Percentiles rank a stretch among this genome's conserved stretches.
Evolutionary conservation across 164 flowering plant genomes (phyloP).

Genomic region (Dillenia turbinata): DNA sequence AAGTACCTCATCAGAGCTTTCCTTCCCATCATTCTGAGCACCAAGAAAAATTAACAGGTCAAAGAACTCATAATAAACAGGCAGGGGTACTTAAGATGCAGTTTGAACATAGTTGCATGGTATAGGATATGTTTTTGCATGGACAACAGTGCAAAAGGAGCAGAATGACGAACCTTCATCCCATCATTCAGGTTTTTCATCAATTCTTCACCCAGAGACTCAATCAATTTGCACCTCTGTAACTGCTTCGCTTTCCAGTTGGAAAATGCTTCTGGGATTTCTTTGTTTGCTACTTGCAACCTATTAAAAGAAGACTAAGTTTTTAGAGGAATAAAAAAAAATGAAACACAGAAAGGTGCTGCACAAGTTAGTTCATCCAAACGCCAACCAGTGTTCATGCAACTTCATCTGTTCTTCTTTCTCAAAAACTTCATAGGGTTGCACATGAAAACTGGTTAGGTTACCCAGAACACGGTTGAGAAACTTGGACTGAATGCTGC

Average conservation of each 20-base stretch:
- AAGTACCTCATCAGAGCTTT: slow-evolving; percentile 12
- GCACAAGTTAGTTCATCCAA: background rate
- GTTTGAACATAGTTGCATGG: too few relatives aligned
- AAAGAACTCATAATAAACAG: background rate
- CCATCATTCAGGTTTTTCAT: slow-evolving; percentile 25
- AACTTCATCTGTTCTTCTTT: slow-evolving; percentile 77
- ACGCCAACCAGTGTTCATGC: slow-evolving; percentile 72
- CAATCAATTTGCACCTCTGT: slow-evolving; percentile 27
- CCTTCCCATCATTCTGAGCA: slow-evolving; percentile 40
- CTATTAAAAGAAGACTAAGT: slow-evolving; percentile 25
- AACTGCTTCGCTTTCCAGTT: slow-evolving; percentile 36
- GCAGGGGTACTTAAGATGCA: too few relatives aligned
- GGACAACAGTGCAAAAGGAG: background rate
- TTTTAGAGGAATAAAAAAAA: background rate
- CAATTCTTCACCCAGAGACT: slow-evolving; percentile 50
- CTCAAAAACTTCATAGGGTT: slow-evolving; percentile 69
- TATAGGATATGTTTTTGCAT: too few relatives aligned
- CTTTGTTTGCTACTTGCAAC: slow-evolving; percentile 52
- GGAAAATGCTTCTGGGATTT: slow-evolving; percentile 55
- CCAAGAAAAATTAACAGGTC: slow-evolving; percentile 4
- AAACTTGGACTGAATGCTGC: slow-evolving; percentile 55
- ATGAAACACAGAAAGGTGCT: background rate
- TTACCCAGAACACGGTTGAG: slow-evolving; percentile 68
- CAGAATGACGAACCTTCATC: slow-evolving; percentile 35
- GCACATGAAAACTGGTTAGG: slow-evolving; percentile 47